Base-by-base conservation (phyloP, 805 yeast genomes). In the Ogataea haglerorum region DNA sequence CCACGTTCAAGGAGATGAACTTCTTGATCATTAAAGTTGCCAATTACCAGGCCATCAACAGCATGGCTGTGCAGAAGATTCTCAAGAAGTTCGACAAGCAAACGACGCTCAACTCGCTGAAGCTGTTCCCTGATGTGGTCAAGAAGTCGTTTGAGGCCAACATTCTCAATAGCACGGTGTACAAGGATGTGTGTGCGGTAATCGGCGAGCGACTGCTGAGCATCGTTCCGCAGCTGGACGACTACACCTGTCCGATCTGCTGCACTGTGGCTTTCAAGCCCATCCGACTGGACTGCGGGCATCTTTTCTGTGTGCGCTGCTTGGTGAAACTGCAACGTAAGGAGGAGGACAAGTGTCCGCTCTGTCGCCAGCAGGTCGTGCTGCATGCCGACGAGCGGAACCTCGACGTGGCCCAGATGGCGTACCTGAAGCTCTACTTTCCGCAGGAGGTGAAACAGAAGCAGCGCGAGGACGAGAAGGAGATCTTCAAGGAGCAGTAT, bases 71-170 rank as follows among this genome's bases (percentile, higher is more conserved):
- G 28, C 63, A 72, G 13, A 84, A 84, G 58, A 84, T 84, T 45
- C 65, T 83, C 54, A 83, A 84, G 56, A 84, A 84, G 55, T 84
- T 85, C 51, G 89, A 85, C 51, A 84, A 84, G 56, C 82, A 77
- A 51, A 84, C 91, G 0, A 63, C 76, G 6, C 61, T 83, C 21
- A 68, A 71, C 22, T 66, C 80, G 0, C 67, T 73, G 28, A 42
- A 60, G 4, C 53, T 63, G 31, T 74, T 77, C 50, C 81, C 83
- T 2, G 49, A 47, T 19, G 44, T 57, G 9, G 36, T 60, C 3
- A 40, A 48, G 13, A 39, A 40, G 5, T 44, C 56, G 5, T 38
- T 43, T 10, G 40, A 51, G 16, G 46, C 49, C 13, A 50, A 54
- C 29, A 48, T 58, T 6, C 18, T 58, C 28, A 45, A 49, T 18